Conservation (phyloP, 805 yeast genomes). For the Monosporozyma servazzii region DNA sequence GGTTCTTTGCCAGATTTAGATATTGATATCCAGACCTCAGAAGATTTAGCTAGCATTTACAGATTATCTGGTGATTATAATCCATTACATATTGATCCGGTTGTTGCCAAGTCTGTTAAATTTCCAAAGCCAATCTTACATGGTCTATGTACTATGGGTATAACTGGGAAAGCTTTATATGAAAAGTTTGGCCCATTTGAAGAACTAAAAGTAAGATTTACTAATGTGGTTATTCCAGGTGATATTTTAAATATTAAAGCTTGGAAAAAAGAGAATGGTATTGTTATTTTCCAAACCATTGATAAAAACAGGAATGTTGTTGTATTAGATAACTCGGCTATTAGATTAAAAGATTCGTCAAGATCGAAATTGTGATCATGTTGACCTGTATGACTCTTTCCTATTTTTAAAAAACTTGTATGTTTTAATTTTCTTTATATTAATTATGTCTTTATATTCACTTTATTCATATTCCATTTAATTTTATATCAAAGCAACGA, state of each 20-base stretch:
- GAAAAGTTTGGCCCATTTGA: constrained; percentile 75
- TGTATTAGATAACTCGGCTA: constrained; percentile 83
- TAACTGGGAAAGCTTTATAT: constrained; percentile 61
- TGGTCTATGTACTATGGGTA: constrained; percentile 84
- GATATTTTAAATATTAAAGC: constrained; percentile 73
- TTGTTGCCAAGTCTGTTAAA: constrained; percentile 77
- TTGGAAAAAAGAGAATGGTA: constrained; percentile 67
- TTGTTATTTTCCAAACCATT: constrained; percentile 70
- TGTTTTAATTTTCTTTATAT: neutral
- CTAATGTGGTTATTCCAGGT: constrained; percentile 91
- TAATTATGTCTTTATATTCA: neutral
- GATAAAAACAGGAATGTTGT: constrained; percentile 67
- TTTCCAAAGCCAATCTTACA: constrained; percentile 84
- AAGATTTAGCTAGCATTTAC: constrained; percentile 80
- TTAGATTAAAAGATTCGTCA: constrained; percentile 39
- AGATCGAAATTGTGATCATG: constrained; percentile 22
- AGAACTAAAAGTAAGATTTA: constrained; percentile 83
- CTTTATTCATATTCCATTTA: neutral
- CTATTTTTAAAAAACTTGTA: no score
- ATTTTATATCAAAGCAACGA: neutral
- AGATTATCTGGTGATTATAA: constrained; percentile 90
- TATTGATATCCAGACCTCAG: constrained; percentile 45
- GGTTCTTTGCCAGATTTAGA: constrained; percentile 55
- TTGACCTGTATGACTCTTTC: neutral
- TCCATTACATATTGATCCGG: constrained; percentile 92